Conservation (phyloP, 352 stramenopile genomes). For the Blastocystis sp. region DNA sequence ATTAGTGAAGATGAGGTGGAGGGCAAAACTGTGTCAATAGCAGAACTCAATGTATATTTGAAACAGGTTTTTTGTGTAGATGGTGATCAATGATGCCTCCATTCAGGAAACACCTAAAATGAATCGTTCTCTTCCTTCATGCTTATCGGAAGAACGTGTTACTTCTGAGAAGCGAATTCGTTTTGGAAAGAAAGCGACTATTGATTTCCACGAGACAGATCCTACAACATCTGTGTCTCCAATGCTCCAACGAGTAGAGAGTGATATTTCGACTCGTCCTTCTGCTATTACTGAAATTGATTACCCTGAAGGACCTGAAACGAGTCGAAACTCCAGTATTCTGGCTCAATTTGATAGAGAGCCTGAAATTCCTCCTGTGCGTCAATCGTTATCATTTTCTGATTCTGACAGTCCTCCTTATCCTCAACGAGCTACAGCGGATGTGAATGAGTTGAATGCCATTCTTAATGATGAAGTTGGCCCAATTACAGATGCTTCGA, state of each 20-base stretch:
- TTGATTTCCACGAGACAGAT: not conserved
- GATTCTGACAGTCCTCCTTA: not conserved
- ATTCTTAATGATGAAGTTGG: not conserved
- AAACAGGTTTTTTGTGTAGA: not conserved
- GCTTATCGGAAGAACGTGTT: not conserved
- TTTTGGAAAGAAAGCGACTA: constrained; percentile 9
- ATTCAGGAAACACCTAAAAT: not conserved
- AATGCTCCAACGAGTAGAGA: constrained; percentile 5
- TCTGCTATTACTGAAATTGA: constrained; percentile 18
- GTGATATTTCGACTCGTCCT: not conserved
- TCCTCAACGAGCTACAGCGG: not conserved
- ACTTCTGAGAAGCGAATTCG: constrained; percentile 30
- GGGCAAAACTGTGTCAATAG: constrained; percentile 17
- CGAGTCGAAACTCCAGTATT: constrained; percentile 34
- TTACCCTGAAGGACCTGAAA: constrained; percentile 11
- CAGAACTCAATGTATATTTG: constrained; percentile 11
- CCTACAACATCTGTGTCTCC: constrained; percentile 16
- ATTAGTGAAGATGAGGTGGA: not conserved
- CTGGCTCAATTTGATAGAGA: constrained; percentile 30
- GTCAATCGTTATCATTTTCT: not conserved
- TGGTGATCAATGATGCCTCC: not conserved
- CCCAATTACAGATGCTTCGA: not conserved
- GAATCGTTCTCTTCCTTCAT: not conserved
- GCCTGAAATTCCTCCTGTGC: not conserved
- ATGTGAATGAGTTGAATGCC: constrained; percentile 23